Evolutionary conservation across 805 yeast genomes (phyloP).

Genomic region (Lachancea sp.): DNA sequence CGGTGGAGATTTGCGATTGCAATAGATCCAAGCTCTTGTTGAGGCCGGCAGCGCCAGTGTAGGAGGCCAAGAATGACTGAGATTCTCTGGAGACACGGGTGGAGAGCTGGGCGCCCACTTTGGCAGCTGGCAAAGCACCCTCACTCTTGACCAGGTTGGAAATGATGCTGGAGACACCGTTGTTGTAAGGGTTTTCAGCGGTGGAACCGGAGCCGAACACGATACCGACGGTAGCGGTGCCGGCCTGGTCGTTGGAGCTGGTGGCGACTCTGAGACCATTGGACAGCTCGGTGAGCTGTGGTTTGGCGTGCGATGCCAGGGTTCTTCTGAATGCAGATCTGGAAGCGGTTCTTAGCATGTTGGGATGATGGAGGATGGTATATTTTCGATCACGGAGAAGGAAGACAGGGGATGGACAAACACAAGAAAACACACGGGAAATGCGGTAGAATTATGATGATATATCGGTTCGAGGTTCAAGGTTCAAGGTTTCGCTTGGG

Average conservation of each 20-base stretch:
- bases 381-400: no score
- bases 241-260: constrained; percentile 46
- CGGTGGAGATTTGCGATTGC: constrained; percentile 36
- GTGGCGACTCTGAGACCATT: constrained; percentile 74
- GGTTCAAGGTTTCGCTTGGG: no score
- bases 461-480: no score
- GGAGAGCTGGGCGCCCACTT: constrained; percentile 51
- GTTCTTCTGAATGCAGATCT: constrained; percentile 22
- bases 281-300: constrained; percentile 63
- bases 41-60: constrained; percentile 41
- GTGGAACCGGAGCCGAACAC: constrained; percentile 74
- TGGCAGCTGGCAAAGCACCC: constrained; percentile 32
- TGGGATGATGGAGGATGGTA: neutral
- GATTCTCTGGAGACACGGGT: constrained; percentile 55
- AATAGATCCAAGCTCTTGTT: constrained; percentile 48
- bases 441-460: no score
- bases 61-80: constrained; percentile 54
- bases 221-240: constrained; percentile 58
- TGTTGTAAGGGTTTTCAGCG: constrained; percentile 72
- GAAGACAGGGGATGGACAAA: no score
- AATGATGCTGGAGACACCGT: constrained; percentile 69
- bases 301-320: constrained; percentile 37
- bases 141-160: constrained; percentile 42
- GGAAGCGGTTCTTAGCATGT: constrained; percentile 21
- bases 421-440: no score